These are phyloP conservation scores for Coemansia sp. DNA, from an alignment of 192 early-diverging fungal genomes.

Conservation along the genomic window DNA sequence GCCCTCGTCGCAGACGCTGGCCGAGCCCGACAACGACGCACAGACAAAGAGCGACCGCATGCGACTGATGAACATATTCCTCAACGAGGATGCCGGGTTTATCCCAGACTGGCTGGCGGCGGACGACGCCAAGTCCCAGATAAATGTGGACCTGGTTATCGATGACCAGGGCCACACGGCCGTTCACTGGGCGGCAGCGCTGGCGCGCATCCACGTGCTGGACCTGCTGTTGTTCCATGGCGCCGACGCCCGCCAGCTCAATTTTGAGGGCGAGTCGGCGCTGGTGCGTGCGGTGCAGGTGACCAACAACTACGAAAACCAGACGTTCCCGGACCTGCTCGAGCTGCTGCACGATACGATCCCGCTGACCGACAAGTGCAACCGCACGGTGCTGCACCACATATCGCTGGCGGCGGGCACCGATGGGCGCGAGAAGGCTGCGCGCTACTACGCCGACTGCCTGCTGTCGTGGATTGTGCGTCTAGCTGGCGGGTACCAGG, in stretches of 20 bases:
- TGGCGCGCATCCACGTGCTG: slow-evolving; percentile 71
- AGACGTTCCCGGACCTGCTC: slow-evolving; percentile 70
- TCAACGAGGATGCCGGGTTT: slow-evolving; percentile 65
- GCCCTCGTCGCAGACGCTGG: slow-evolving; percentile 26
- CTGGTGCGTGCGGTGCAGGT: slow-evolving; percentile 84
- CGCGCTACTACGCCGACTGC: slow-evolving; percentile 88
- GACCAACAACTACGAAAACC: slow-evolving; percentile 80
- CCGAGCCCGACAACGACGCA: slow-evolving; percentile 2
- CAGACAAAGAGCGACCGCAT: slow-evolving; percentile 62
- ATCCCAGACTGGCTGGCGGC: slow-evolving; percentile 54
- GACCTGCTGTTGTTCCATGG: slow-evolving; percentile 72
- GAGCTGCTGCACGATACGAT: slow-evolving; percentile 73
- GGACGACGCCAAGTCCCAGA: slow-evolving; percentile 6
- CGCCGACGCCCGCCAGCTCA: slow-evolving; percentile 65
- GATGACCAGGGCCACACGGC: slow-evolving; percentile 95
- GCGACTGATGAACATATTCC: slow-evolving; percentile 80
- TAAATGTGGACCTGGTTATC: slow-evolving; percentile 79
- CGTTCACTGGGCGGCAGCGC: slow-evolving; percentile 93
- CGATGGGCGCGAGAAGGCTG: slow-evolving; percentile 67
- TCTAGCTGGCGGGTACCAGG: slow-evolving; percentile 47
- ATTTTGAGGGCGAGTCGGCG: slow-evolving; percentile 82
- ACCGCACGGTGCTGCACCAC: slow-evolving; percentile 91
- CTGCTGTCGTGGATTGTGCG: slow-evolving; percentile 63
- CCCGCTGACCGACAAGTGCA: slow-evolving; percentile 67
- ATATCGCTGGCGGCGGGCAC: slow-evolving; percentile 67